These are phyloP conservation scores for Rubroboletus pulcherrimus DNA, from an alignment of 768 basidiomycete species.

Conservation along the genomic window DNA sequence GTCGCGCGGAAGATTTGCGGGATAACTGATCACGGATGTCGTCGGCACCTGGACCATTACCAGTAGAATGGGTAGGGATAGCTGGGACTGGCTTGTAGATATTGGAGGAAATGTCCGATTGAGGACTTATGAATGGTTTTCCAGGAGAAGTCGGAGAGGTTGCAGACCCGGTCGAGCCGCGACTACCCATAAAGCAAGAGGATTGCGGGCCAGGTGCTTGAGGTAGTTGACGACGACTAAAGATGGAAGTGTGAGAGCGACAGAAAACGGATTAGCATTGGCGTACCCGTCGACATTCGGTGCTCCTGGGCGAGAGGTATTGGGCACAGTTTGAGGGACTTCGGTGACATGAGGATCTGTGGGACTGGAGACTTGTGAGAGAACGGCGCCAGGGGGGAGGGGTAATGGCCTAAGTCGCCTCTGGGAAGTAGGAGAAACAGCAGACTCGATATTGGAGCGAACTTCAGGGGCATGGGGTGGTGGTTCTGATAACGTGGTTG, in stretches of 20 bases:
- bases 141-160: constrained; percentile 15
- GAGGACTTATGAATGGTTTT: constrained; percentile 13
- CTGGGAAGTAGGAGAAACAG: constrained; percentile 30
- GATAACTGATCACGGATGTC: constrained; percentile 21
- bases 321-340: constrained; percentile 5
- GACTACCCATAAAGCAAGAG: constrained; percentile 9
- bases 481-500: constrained; percentile 7
- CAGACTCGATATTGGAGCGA: constrained; percentile 20
- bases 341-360: constrained; percentile 18
- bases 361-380: constrained; percentile 9
- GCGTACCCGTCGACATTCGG: constrained; percentile 25
- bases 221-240: constrained; percentile 30
- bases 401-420: constrained; percentile 29
- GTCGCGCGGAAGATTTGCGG: constrained; percentile 25
- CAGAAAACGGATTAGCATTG: not conserved
- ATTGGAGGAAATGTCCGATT: constrained; percentile 20
- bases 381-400: constrained; percentile 22
- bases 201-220: constrained; percentile 22
- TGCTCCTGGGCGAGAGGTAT: constrained; percentile 24
- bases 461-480: constrained; percentile 17
- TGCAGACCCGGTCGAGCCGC: constrained; percentile 22
- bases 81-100: constrained; percentile 32
- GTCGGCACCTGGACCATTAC: constrained; percentile 6
- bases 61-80: constrained; percentile 19
- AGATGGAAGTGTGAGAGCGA: not conserved